phyloP scores from a whole-genome alignment of 2,329 filamentous ascomycete genomes.

The Neonectria coccinea region DNA sequence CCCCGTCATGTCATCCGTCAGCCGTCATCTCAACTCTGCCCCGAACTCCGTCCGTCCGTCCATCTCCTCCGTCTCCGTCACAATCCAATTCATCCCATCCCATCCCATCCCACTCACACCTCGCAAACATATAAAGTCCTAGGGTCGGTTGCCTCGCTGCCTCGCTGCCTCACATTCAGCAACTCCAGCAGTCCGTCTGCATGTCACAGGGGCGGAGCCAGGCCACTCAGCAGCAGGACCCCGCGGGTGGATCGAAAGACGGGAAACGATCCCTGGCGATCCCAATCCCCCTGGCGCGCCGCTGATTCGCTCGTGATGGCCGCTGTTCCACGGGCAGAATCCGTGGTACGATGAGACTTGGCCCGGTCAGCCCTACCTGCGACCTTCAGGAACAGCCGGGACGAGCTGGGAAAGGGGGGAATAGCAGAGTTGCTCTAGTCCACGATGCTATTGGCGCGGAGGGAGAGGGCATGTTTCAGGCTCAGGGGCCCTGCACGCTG shows the following conservation, averaged over 20 bases:
- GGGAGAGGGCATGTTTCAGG: neutral
- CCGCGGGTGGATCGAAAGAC: neutral
- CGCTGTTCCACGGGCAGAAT: conserved; percentile 47
- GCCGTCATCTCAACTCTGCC: neutral
- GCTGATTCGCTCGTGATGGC: conserved; percentile 49
- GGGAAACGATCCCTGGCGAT: conserved; percentile 32
- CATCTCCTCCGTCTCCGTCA: neutral
- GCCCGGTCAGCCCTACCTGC: conserved; percentile 42
- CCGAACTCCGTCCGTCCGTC: neutral
- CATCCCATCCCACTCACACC: neutral
- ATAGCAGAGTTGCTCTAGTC: neutral
- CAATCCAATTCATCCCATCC: neutral
- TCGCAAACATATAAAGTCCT: neutral
- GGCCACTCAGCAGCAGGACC: neutral
- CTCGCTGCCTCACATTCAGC: conserved; percentile 3
- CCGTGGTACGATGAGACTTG: conserved; percentile 27
- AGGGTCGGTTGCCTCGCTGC: neutral
- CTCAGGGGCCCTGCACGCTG: neutral
- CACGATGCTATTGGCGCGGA: neutral
- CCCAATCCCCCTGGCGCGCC: conserved; percentile 12
- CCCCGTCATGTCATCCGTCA: neutral
- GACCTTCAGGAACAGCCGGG: conserved; percentile 8
- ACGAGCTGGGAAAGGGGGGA: neutral
- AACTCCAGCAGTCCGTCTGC: conserved; percentile 4
- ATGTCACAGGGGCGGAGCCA: conserved; percentile 34